These are phyloP conservation scores for Cotoneaster glaucophyllus DNA, from an alignment of 306 rosid species.

Conservation along the genomic window DNA sequence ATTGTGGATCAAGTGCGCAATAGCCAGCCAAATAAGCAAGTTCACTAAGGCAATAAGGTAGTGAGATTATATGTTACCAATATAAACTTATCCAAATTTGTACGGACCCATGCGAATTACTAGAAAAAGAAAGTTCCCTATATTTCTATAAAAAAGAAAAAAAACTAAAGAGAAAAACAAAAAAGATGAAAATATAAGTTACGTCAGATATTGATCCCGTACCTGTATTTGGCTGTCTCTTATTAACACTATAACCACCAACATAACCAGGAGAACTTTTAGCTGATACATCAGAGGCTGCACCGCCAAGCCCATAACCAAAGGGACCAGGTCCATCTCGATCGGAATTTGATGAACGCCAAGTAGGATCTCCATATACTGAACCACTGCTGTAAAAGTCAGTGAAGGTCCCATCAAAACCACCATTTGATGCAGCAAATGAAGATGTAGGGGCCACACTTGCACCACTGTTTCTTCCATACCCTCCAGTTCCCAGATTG, in stretches of 20 bases:
- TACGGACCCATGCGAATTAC: not conserved
- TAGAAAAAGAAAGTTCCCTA: not conserved
- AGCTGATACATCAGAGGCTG: conserved; percentile 65
- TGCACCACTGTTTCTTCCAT: conserved; percentile 45
- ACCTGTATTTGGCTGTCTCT: conserved; percentile 78
- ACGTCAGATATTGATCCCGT: not conserved
- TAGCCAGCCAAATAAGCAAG: not conserved
- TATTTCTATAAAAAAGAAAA: not conserved
- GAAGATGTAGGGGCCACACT: conserved; percentile 33
- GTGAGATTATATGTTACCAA: not conserved
- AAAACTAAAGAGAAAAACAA: not conserved
- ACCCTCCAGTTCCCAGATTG: conserved; percentile 47
- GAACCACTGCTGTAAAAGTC: conserved; percentile 20
- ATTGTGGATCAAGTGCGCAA: not conserved
- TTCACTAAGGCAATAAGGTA: not conserved
- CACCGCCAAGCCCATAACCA: conserved; percentile 60
- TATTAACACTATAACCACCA: conserved; percentile 58
- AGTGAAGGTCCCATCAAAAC: conserved; percentile 29
- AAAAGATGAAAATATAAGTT: not conserved
- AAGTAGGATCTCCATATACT: conserved; percentile 42
- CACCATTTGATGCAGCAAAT: conserved; percentile 37
- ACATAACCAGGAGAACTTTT: conserved; percentile 58
- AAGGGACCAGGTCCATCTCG: conserved; percentile 54
- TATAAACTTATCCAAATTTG: not conserved
- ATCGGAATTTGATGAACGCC: conserved; percentile 58